Percentiles rank a stretch among this genome's conserved stretches.
Conservation (phyloP, 345 rosid species). For the Camelina hispida region DNA sequence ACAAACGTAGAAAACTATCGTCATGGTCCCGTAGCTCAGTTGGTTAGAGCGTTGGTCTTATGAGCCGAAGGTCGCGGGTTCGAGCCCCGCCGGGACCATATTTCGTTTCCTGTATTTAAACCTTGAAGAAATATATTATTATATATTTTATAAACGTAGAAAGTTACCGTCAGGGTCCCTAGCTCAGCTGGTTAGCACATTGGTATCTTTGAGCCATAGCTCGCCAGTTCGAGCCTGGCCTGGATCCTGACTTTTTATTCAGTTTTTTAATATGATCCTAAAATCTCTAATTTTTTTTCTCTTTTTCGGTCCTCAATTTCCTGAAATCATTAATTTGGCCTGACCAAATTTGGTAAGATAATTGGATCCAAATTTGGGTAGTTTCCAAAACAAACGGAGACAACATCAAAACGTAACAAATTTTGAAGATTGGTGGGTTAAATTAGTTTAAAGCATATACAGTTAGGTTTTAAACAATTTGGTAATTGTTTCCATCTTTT, state of each 20-base stretch:
- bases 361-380: not conserved
- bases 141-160: too few relatives aligned
- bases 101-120: too few relatives aligned
- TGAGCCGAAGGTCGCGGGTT: conserved; percentile 98
- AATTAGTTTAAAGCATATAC: not conserved
- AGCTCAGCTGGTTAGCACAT: too few relatives aligned
- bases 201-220: too few relatives aligned
- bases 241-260: too few relatives aligned
- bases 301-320: not conserved
- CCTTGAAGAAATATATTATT: too few relatives aligned
- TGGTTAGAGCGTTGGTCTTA: conserved; percentile 99
- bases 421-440: too few relatives aligned
- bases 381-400: not conserved
- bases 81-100: conserved; percentile 15
- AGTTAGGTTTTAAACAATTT: conserved; percentile 2
- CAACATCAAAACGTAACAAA: not conserved
- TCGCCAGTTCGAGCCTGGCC: too few relatives aligned
- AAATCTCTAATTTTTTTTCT: not conserved
- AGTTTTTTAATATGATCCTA: too few relatives aligned
- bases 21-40: conserved; percentile 97
- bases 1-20: rapidly evolving
- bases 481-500: not conserved
- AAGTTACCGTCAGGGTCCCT: too few relatives aligned
- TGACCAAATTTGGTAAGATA: too few relatives aligned
- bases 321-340: too few relatives aligned